Evolutionary conservation across 768 basidiomycete genomes (phyloP).

Genomic region (Phlebiopsis gigantea): DNA sequence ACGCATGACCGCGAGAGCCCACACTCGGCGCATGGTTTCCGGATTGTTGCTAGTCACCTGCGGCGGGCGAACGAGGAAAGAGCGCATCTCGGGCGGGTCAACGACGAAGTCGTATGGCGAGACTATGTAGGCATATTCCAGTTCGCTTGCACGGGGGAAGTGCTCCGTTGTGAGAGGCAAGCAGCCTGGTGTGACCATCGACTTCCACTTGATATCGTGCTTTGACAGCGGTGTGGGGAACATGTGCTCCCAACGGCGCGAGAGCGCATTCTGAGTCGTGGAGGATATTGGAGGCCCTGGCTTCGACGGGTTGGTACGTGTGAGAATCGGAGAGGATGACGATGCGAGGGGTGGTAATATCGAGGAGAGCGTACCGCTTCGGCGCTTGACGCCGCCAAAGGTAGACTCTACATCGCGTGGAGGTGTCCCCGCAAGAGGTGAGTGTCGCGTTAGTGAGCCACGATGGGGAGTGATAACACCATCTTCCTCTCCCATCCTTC

Average conservation of each 20-base stretch:
- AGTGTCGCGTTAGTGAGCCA: constrained; percentile 46
- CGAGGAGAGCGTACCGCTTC: constrained; percentile 42
- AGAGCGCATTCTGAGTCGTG: constrained; percentile 62
- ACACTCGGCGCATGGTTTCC: constrained; percentile 59
- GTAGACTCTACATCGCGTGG: constrained; percentile 57
- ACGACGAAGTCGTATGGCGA: constrained; percentile 88
- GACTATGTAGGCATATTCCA: constrained; percentile 73
- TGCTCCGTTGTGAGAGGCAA: constrained; percentile 89
- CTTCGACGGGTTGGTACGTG: constrained; percentile 62
- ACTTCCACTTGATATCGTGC: constrained; percentile 90
- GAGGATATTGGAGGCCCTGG: constrained; percentile 53
- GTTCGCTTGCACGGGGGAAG: constrained; percentile 70
- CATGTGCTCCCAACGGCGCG: constrained; percentile 86
- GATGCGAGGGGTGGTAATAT: constrained; percentile 37
- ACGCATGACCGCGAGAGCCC: constrained; percentile 80
- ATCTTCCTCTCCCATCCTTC: constrained; percentile 42
- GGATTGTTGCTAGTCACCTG: constrained; percentile 34
- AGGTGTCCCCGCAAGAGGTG: constrained; percentile 59
- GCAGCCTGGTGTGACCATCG: constrained; percentile 78
- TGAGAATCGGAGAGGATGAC: constrained; percentile 41
- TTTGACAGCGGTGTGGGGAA: constrained; percentile 69
- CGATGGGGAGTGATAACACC: constrained; percentile 44
- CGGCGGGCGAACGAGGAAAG: constrained; percentile 77
- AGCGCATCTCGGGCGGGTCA: constrained; percentile 77
- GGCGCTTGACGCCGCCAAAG: constrained; percentile 37